Base-by-base conservation (phyloP, 73 alveolate genomes). In the Paramecium primaurelia region DNA sequence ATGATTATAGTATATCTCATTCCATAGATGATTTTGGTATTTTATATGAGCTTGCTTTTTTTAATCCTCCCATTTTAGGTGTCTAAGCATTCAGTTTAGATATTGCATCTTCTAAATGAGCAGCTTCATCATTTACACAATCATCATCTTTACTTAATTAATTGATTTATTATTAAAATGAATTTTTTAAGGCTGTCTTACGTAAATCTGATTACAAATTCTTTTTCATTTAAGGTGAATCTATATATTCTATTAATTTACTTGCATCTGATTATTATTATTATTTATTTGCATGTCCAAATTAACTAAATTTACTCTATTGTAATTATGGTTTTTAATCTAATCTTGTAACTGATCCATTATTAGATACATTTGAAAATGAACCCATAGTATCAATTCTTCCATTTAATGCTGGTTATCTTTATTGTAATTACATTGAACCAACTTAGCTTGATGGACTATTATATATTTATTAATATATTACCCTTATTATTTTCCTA, bases 381-480 rank as follows among this genome's bases (percentile, higher is more conserved):
- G 91, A 45, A 9, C 91, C 91, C 58, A 80, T 3, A 1, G 91
- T 80, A 25, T 80, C 91, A 44, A 80, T 49, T 14, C 58, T 80
- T 25, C 91, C 91, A 80, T 80, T 80, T 18, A 80, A 38, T 8
- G 91, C 91, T 44, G 91, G 91, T 45, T 44, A 80, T 25, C 91
- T 42, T 20, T 40, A 80, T 44, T 80, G 8, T 28, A 80, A 49
- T 45, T 80, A 6, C 91, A 80, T 80, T 0, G 91, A 80, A 36
- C 87, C 87, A 37, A 73, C 87, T 73, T 73, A 73, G 18, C 87
- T 73, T 73, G 58, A 28, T 16, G 58, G 37, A 2, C 87, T 73
- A 28, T 6, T 12, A 45, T 71, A 40, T 28, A 14, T 34, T 10
- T 8, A 73, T 34, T 18, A 7, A 4, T 18, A 32, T 64, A 28